These are phyloP conservation scores for Marchantia paleacea DNA, from an alignment of 225 moss, liverwort and hornwort species.

Conservation along the genomic window DNA sequence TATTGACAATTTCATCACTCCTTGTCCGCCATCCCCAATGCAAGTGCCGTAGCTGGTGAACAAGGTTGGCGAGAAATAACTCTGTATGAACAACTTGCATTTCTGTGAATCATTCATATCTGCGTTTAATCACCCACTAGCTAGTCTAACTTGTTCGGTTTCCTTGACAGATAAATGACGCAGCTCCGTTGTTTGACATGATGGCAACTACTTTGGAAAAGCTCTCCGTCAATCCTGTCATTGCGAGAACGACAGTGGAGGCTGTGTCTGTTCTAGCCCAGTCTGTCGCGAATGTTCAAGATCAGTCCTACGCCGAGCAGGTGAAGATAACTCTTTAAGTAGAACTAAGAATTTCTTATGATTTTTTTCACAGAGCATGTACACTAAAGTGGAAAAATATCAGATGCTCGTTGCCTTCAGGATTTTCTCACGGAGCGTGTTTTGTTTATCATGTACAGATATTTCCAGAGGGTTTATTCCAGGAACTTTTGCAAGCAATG, in stretches of 20 bases:
- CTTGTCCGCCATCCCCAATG: neutral
- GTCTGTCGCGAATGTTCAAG: slow-evolving; percentile 69
- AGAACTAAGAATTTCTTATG: neutral
- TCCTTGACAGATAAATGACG: slow-evolving; percentile 66
- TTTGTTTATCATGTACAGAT: slow-evolving; percentile 39
- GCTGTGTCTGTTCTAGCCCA: slow-evolving; percentile 79
- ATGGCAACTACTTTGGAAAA: slow-evolving; percentile 85
- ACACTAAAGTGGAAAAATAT: no score
- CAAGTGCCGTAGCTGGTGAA: neutral
- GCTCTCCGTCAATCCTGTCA: slow-evolving; percentile 51
- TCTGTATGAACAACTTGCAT: neutral
- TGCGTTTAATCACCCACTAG: neutral
- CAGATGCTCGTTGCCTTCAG: slow-evolving; percentile 26
- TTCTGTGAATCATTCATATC: neutral
- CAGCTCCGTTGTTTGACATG: slow-evolving; percentile 85
- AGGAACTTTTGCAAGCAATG: slow-evolving; percentile 86
- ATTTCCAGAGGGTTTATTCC: slow-evolving; percentile 80
- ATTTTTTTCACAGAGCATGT: no score
- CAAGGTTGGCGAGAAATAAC: neutral
- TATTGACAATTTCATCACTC: neutral
- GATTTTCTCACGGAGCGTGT: neutral
- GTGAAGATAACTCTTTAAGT: slow-evolving; percentile 28
- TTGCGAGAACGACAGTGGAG: slow-evolving; percentile 73
- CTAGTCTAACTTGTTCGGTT: neutral
- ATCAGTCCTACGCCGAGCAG: slow-evolving; percentile 73